phyloP scores from a whole-genome alignment of 2,329 filamentous ascomycete species.

The Aspergillus flavus region DNA sequence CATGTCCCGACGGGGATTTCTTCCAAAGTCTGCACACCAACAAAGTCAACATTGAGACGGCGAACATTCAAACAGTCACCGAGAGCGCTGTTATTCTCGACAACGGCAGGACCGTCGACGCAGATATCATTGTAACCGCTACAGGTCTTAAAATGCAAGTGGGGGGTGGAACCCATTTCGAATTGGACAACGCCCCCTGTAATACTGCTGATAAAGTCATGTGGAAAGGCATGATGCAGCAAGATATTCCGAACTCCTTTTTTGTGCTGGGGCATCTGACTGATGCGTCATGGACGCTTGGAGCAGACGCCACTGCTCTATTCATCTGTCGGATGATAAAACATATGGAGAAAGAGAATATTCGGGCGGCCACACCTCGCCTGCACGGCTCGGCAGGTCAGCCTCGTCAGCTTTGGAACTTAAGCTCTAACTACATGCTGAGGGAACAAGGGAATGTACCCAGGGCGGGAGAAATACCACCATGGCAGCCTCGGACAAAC shows the following conservation, averaged over 20 bases:
- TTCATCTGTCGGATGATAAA: slow-evolving; percentile 31
- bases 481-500: background rate
- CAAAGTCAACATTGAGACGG: slow-evolving; percentile 36
- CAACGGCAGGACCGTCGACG: slow-evolving; percentile 35
- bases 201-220: slow-evolving; percentile 27
- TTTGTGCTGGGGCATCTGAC: slow-evolving; percentile 33
- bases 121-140: slow-evolving; percentile 39
- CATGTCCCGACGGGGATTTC: slow-evolving; percentile 60
- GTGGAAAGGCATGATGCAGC: slow-evolving; percentile 36
- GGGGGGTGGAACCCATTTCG: slow-evolving; percentile 25
- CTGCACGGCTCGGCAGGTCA: background rate
- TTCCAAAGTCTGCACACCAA: slow-evolving; percentile 49
- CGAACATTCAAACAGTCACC: slow-evolving; percentile 50
- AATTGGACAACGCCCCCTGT: slow-evolving; percentile 27
- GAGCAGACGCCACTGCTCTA: slow-evolving; percentile 32
- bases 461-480: background rate
- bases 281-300: slow-evolving; percentile 37
- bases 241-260: slow-evolving; percentile 37
- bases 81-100: slow-evolving; percentile 48
- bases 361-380: background rate
- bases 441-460: background rate
- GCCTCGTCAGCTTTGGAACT: background rate
- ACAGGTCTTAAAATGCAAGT: slow-evolving; percentile 36
- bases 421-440: background rate
- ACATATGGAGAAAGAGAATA: background rate